These are phyloP conservation scores for Acidomyces sp. DNA, from an alignment of 495 filamentous ascomycete species.

Conservation along the genomic window DNA sequence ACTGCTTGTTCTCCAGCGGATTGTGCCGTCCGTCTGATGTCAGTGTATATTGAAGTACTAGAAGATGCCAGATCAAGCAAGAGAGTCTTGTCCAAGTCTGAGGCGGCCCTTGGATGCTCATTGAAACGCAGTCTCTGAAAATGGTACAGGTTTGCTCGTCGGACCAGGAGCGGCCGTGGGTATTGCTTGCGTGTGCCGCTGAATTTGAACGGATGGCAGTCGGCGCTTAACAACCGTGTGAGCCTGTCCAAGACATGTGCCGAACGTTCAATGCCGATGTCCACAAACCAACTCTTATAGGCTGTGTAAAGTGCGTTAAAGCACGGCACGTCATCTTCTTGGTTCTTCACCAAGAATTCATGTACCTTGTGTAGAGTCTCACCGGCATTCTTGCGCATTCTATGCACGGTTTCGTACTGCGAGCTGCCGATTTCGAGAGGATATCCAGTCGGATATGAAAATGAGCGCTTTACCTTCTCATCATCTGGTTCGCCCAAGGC, in stretches of 20 bases:
- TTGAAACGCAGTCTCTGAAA: slow-evolving; percentile 88
- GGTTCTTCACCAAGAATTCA: slow-evolving; percentile 63
- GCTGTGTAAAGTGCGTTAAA: slow-evolving; percentile 86
- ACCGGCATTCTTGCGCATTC: slow-evolving; percentile 67
- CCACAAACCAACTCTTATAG: slow-evolving; percentile 92
- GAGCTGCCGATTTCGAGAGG: slow-evolving; percentile 49
- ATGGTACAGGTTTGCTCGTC: slow-evolving; percentile 87
- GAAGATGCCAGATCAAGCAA: slow-evolving; percentile 83
- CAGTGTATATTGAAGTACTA: slow-evolving; percentile 85
- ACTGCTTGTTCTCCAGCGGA: slow-evolving; percentile 82
- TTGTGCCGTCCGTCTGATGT: slow-evolving; percentile 87
- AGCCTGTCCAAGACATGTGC: slow-evolving; percentile 87
- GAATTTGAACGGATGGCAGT: slow-evolving; percentile 85
- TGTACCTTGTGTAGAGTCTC: slow-evolving; percentile 70
- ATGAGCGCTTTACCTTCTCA: slow-evolving; percentile 65
- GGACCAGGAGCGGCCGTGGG: slow-evolving; percentile 73
- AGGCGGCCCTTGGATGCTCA: slow-evolving; percentile 69
- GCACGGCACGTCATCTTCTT: slow-evolving; percentile 90
- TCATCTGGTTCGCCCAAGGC: slow-evolving; percentile 63
- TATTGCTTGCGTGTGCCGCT: slow-evolving; percentile 86
- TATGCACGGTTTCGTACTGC: slow-evolving; percentile 62
- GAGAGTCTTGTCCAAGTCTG: slow-evolving; percentile 67
- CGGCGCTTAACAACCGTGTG: slow-evolving; percentile 63
- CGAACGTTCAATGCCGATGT: slow-evolving; percentile 90
- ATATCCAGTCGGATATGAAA: slow-evolving; percentile 78